These are phyloP conservation scores for Clonostachys rhizophaga DNA, from an alignment of 2,329 filamentous ascomycete genomes.

Conservation along the genomic window DNA sequence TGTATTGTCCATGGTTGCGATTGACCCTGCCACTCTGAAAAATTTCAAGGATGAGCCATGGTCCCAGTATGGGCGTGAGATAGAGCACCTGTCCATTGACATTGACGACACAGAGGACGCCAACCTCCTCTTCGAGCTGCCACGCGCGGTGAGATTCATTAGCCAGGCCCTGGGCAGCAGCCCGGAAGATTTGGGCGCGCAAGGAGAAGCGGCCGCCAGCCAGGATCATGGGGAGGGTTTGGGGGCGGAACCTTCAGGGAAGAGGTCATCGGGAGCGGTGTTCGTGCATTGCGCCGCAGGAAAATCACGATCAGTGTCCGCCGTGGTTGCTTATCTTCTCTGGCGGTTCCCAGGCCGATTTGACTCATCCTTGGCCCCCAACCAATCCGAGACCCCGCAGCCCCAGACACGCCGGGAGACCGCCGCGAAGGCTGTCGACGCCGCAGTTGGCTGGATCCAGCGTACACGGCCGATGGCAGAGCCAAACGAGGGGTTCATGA, in stretches of 20 bases:
- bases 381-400: conserved; percentile 20
- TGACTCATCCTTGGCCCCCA: conserved; percentile 15
- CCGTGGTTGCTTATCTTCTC: conserved; percentile 81
- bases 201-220: not conserved
- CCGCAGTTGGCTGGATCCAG: conserved; percentile 65
- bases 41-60: conserved; percentile 44
- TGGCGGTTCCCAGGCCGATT: conserved; percentile 56
- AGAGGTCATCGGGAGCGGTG: conserved; percentile 42
- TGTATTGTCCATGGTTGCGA: conserved; percentile 75
- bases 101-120: conserved; percentile 90
- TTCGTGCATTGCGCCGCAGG: conserved; percentile 83
- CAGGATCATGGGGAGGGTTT: conserved; percentile 7
- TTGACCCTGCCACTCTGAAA: conserved; percentile 30
- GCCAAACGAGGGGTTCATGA: conserved; percentile 89
- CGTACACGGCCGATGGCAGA: conserved; percentile 73
- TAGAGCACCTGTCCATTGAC: conserved; percentile 72
- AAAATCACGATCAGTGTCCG: conserved; percentile 85
- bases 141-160: conserved; percentile 77
- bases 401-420: conserved; percentile 20
- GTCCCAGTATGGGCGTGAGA: conserved; percentile 48
- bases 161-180: conserved; percentile 55
- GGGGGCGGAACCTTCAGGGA: conserved; percentile 19
- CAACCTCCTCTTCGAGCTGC: conserved; percentile 78
- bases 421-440: conserved; percentile 41
- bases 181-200: not conserved